These are phyloP conservation scores for Panus rudis DNA, from an alignment of 768 basidiomycete species.

Conservation along the genomic window DNA sequence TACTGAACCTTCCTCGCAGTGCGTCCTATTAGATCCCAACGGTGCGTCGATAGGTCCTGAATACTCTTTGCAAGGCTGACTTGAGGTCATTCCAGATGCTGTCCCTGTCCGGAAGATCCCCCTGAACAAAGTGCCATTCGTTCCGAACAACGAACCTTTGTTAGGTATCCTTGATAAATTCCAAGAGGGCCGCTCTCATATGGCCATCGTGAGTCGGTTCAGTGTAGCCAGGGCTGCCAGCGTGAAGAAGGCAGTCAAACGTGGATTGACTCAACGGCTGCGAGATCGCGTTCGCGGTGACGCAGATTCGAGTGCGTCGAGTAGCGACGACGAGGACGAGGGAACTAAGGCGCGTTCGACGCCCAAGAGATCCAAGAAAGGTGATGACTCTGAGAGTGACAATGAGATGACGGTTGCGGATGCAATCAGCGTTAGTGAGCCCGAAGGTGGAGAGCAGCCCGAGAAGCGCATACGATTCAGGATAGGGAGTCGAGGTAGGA, in stretches of 20 bases:
- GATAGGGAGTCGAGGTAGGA: constrained; percentile 17
- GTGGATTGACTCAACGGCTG: constrained; percentile 71
- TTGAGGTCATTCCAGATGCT: constrained; percentile 45
- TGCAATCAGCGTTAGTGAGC: constrained; percentile 4
- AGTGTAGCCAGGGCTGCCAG: constrained; percentile 47
- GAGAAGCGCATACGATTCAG: constrained; percentile 8
- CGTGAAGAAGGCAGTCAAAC: constrained; percentile 79
- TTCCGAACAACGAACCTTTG: constrained; percentile 80
- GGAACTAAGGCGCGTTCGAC: neutral
- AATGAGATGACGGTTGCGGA: neutral
- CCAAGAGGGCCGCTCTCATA: constrained; percentile 86
- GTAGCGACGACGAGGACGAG: constrained; percentile 34
- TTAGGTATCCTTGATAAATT: constrained; percentile 83
- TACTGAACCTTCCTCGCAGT: constrained; percentile 25
- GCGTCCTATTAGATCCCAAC: constrained; percentile 81
- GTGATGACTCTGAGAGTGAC: neutral
- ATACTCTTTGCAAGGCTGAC: constrained; percentile 10
- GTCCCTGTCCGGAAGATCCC: constrained; percentile 78
- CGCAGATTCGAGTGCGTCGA: constrained; percentile 34
- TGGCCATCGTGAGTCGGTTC: constrained; percentile 66
- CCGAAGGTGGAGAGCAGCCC: neutral
- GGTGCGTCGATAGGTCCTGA: constrained; percentile 20
- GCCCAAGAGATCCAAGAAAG: neutral
- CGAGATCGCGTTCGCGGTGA: constrained; percentile 67
- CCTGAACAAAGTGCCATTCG: constrained; percentile 79